These are phyloP conservation scores for Dovyalis caffra DNA, from an alignment of 345 rosid genomes.

Conservation along the genomic window DNA sequence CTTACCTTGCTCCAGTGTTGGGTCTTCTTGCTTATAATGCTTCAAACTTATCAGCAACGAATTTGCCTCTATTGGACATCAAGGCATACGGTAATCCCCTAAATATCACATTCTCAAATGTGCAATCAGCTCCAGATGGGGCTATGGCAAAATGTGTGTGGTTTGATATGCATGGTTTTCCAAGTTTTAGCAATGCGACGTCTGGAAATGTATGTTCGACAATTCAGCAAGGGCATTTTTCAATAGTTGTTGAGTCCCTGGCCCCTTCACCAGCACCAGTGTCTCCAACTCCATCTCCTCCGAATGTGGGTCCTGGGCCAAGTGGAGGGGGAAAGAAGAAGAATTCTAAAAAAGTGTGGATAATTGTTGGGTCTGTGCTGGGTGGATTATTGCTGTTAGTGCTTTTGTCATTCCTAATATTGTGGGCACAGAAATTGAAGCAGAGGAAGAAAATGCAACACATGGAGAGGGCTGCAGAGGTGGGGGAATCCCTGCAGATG, in stretches of 20 bases:
- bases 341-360: constrained; percentile 44
- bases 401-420: constrained; percentile 43
- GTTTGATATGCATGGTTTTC: constrained; percentile 56
- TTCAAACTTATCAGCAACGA: constrained; percentile 53
- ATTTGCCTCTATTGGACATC: constrained; percentile 48
- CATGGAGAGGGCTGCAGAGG: constrained; percentile 95
- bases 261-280: constrained; percentile 48
- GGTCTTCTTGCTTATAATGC: constrained; percentile 89
- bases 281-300: constrained; percentile 21
- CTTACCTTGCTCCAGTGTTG: constrained; percentile 64
- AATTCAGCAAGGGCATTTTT: constrained; percentile 72
- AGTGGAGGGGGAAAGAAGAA: constrained; percentile 29
- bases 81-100: constrained; percentile 52
- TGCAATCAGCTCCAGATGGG: constrained; percentile 50
- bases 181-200: constrained; percentile 52
- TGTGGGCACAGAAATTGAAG: constrained; percentile 61
- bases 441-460: constrained; percentile 58
- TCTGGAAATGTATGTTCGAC: constrained; percentile 59
- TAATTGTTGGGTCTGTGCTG: constrained; percentile 71
- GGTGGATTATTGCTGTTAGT: constrained; percentile 63
- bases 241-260: constrained; percentile 64
- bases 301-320: constrained; percentile 13
- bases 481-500: constrained; percentile 80
- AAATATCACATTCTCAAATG: constrained; percentile 53
- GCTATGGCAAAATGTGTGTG: constrained; percentile 64